phyloP scores from a whole-genome alignment of 345 rosid genomes.

The Gossypium ekmanianum region DNA sequence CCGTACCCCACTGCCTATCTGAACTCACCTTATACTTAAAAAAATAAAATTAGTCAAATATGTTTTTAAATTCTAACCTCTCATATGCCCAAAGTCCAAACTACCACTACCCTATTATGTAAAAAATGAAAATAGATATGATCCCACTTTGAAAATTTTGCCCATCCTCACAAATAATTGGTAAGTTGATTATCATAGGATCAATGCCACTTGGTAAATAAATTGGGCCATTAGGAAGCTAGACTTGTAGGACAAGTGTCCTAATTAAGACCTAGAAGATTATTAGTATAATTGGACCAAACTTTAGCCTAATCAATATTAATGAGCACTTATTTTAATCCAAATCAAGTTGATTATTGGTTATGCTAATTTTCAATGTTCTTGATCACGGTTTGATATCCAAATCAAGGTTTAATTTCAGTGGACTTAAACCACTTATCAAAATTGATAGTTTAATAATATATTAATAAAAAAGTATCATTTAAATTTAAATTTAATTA shows the following conservation, averaged over 20 bases:
- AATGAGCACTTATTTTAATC: background rate
- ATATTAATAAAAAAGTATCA: too few species aligned
- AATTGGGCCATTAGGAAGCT: background rate
- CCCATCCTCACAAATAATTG: background rate
- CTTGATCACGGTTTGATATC: background rate
- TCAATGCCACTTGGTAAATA: background rate
- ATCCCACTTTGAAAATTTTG: background rate
- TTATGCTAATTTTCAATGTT: background rate
- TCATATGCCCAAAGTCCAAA: background rate
- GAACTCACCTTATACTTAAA: background rate
- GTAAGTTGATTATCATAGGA: background rate
- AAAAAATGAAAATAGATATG: too few species aligned
- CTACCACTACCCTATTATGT: background rate
- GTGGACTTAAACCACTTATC: background rate
- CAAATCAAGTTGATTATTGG: too few species aligned
- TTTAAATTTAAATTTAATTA: too few species aligned
- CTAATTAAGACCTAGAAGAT: background rate
- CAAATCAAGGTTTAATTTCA: background rate
- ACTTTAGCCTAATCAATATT: background rate
- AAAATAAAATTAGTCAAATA: background rate
- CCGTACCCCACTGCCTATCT: accelerated
- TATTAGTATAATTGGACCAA: background rate
- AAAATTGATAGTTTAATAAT: background rate
- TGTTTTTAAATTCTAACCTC: background rate
- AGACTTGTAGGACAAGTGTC: background rate